phyloP scores from a whole-genome alignment of 2,329 filamentous ascomycete species.

The Claviceps paspali region DNA sequence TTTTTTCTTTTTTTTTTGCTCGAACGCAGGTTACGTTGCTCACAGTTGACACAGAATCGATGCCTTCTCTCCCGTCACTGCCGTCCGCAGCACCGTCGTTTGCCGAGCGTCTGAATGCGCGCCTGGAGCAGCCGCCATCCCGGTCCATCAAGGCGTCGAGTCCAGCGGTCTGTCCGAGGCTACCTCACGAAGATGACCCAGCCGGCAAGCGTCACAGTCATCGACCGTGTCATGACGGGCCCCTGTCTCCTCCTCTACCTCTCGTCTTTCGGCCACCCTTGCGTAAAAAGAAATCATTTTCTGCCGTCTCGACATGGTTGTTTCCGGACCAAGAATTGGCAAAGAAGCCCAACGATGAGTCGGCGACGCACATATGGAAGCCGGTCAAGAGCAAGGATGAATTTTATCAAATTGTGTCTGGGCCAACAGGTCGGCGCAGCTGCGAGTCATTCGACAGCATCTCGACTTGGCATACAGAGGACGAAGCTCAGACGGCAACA shows the following conservation, averaged over 20 bases:
- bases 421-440: constrained; percentile 19
- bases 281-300: constrained; percentile 53
- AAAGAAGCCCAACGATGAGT: constrained; percentile 28
- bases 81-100: constrained; percentile 43
- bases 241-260: constrained; percentile 40
- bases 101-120: constrained; percentile 36
- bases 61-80: constrained; percentile 41
- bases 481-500: constrained; percentile 28
- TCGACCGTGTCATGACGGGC: constrained; percentile 13
- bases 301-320: constrained; percentile 44
- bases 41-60: constrained; percentile 26
- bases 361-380: constrained; percentile 38
- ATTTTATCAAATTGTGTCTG: constrained; percentile 42
- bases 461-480: constrained; percentile 35
- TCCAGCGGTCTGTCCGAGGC: constrained; percentile 14
- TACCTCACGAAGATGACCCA: background rate
- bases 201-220: background rate
- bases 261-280: constrained; percentile 44
- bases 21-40: background rate
- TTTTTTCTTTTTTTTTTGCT: background rate
- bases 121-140: constrained; percentile 22
- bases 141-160: constrained; percentile 20
- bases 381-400: constrained; percentile 36
- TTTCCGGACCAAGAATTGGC: constrained; percentile 27
- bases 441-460: constrained; percentile 31